Percentiles rank a stretch among this genome's conserved stretches.
Conservation (phyloP, 1,284 basidiomycete species). For the Rhodotorula sp. region DNA sequence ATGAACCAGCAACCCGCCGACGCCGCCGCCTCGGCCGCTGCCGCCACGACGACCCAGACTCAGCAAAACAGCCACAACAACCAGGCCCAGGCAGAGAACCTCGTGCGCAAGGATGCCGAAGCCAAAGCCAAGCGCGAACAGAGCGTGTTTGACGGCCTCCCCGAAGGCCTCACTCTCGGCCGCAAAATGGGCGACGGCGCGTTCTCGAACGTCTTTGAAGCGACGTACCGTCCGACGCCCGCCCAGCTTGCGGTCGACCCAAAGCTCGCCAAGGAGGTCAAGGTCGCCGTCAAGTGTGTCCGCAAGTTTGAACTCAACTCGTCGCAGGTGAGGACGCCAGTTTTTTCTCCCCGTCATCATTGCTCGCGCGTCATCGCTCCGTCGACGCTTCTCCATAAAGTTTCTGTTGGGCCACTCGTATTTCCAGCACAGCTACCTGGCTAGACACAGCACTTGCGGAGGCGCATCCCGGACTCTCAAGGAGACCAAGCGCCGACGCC, state of each 20-base stretch:
- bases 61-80: conserved; percentile 2
- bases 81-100: conserved; percentile 28
- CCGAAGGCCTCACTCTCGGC: conserved; percentile 35
- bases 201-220: conserved; percentile 98
- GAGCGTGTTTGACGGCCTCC: conserved; percentile 33
- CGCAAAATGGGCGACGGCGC: conserved; percentile 61
- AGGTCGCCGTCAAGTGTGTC: conserved; percentile 81
- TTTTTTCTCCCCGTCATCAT: conserved; percentile 19
- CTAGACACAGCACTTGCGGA: background rate
- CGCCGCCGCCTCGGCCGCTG: background rate
- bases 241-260: conserved; percentile 40
- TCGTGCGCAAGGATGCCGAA: conserved; percentile 33
- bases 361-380: background rate
- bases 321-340: conserved; percentile 73
- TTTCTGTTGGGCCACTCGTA: conserved; percentile 12
- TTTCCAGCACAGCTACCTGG: background rate
- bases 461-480: background rate
- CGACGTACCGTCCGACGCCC: conserved; percentile 71
- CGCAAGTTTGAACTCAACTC: conserved; percentile 94
- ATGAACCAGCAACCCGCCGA: background rate
- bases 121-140: conserved; percentile 31
- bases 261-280: conserved; percentile 47
- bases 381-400: conserved; percentile 30
- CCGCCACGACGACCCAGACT: background rate
- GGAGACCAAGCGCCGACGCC: conserved; percentile 4